A percentile compares a stretch with the other conserved stretches of the same genome.
These are phyloP conservation scores for Copromyces sp. DNA, from an alignment of 495 filamentous ascomycete genomes.

Conservation along the genomic window DNA sequence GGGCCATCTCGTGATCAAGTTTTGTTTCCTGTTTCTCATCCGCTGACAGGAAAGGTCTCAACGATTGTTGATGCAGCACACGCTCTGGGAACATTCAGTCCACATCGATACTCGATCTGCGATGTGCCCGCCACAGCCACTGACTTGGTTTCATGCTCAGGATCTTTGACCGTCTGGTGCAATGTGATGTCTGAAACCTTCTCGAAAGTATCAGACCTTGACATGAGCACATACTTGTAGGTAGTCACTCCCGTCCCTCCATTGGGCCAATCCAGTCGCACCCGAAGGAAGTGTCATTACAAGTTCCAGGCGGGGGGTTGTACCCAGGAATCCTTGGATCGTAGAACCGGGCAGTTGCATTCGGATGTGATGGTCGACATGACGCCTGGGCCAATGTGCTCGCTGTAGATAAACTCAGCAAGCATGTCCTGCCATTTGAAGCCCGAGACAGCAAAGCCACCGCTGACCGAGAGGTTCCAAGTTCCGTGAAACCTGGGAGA, in stretches of 20 bases:
- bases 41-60: neutral
- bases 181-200: neutral
- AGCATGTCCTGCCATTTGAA: neutral
- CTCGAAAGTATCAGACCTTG: neutral
- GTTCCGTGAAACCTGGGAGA: neutral
- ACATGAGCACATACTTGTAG: neutral
- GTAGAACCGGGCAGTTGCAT: neutral
- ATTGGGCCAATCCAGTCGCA: neutral
- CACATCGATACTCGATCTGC: neutral
- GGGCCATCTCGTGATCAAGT: neutral
- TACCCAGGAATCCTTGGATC: neutral
- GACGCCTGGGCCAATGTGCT: neutral
- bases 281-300: neutral
- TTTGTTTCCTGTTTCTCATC: neutral
- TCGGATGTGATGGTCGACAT: neutral
- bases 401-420: neutral
- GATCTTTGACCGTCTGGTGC: neutral
- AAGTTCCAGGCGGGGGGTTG: neutral
- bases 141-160: neutral
- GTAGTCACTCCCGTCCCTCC: neutral
- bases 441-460: neutral
- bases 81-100: neutral
- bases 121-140: neutral
- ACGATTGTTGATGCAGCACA: neutral
- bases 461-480: neutral